A percentile compares a stretch with the other conserved stretches of the same genome.
phyloP scores from a whole-genome alignment of 2,329 filamentous ascomycete genomes.

The Stachybotrys chartarum region DNA sequence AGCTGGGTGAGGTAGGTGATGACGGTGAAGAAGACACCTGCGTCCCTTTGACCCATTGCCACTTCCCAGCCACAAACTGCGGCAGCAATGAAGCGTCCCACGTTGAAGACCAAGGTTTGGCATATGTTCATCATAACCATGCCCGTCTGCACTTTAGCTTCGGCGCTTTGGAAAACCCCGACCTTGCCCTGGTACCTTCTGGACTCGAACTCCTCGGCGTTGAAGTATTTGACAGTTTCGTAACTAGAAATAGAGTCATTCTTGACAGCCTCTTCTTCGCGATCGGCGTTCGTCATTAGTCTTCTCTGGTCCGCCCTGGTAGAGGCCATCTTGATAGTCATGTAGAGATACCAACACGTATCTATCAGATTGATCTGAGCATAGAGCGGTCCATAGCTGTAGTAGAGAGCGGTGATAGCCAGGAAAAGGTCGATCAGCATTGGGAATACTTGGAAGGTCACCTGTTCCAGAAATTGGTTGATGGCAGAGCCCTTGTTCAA shows the following conservation, averaged over 20 bases:
- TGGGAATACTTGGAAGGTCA: conserved; percentile 91
- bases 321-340: conserved; percentile 93
- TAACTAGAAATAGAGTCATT: conserved; percentile 99
- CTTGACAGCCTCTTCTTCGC: conserved; percentile 95
- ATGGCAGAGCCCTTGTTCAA: conserved; percentile 94
- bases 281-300: conserved; percentile 89
- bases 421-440: conserved; percentile 88
- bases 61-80: conserved; percentile 74
- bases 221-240: conserved; percentile 90
- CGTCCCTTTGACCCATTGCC: conserved; percentile 43
- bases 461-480: conserved; percentile 92
- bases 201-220: conserved; percentile 75
- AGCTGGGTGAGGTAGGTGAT: conserved; percentile 75
- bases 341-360: conserved; percentile 92
- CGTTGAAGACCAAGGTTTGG: conserved; percentile 73
- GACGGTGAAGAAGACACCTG: conserved; percentile 66
- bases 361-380: conserved; percentile 83
- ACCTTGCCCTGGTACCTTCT: conserved; percentile 65
- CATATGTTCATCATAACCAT: conserved; percentile 75
- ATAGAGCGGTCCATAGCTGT: conserved; percentile 58
- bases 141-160: conserved; percentile 69
- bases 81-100: conserved; percentile 64
- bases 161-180: conserved; percentile 62
- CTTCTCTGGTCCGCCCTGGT: conserved; percentile 86
- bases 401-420: conserved; percentile 73